Evolutionary conservation across 257 asterid genomes (phyloP).

Genomic region (Coffea eugenioides): DNA sequence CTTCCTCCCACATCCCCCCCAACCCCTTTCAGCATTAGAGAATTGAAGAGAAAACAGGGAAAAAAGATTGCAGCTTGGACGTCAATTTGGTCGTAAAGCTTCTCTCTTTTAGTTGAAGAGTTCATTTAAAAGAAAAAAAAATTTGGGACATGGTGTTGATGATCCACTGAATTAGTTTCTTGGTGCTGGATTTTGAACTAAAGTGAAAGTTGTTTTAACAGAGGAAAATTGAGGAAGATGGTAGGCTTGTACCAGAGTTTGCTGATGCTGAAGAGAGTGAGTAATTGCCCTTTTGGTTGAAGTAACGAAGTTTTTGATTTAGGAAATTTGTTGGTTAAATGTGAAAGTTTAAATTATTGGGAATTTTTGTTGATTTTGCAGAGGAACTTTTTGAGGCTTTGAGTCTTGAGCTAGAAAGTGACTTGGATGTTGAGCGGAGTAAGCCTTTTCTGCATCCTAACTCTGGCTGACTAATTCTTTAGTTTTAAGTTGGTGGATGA

Average conservation of each 20-base stretch:
- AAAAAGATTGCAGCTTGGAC: neutral
- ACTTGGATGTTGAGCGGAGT: conserved; percentile 60
- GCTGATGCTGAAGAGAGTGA: conserved; percentile 86
- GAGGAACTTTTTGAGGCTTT: conserved; percentile 76
- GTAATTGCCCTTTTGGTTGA: conserved; percentile 21
- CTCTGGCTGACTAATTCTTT: neutral
- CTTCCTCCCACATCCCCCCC: too few species aligned
- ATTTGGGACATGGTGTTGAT: neutral
- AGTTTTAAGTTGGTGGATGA: neutral
- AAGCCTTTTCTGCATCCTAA: conserved; percentile 30
- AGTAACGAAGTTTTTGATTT: neutral
- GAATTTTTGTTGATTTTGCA: conserved; percentile 40
- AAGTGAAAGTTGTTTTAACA: conserved; percentile 33
- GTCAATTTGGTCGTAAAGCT: neutral
- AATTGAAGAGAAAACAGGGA: neutral
- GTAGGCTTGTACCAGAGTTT: conserved; percentile 75
- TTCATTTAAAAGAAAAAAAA: too few species aligned
- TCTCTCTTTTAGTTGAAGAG: neutral
- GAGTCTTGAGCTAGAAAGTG: conserved; percentile 78
- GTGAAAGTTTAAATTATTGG: conserved; percentile 7
- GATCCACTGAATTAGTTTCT: neutral
- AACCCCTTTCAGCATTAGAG: neutral
- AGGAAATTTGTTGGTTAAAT: neutral
- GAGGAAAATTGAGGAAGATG: conserved; percentile 73
- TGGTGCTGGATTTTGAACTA: neutral